Conservation (phyloP, 106 monocot genomes). For the Acanthochlamys bracteata region DNA sequence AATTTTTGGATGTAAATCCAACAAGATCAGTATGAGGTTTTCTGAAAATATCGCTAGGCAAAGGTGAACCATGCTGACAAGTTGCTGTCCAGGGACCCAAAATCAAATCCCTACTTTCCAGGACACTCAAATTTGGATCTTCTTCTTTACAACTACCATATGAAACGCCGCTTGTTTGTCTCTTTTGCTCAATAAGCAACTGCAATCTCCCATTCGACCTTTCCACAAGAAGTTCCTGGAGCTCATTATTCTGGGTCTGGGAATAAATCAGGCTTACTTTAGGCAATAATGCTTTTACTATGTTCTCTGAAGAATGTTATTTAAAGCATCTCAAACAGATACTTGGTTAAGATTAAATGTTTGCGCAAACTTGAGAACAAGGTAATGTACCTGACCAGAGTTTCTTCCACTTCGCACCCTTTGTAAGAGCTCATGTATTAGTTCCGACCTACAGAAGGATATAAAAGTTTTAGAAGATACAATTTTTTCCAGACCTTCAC, state of each 20-base stretch:
- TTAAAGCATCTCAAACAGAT: background rate
- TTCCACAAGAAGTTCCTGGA: background rate
- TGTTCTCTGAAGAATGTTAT: no score
- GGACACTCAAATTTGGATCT: background rate
- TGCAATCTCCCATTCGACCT: conserved; percentile 1
- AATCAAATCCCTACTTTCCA: no score
- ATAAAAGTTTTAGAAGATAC: background rate
- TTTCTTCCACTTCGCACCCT: conserved; percentile 5
- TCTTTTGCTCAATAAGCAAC: background rate
- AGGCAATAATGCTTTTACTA: background rate
- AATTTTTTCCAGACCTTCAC: background rate
- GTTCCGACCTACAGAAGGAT: conserved; percentile 7
- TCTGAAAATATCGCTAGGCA: background rate
- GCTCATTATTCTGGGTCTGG: conserved; percentile 2
- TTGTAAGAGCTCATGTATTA: conserved; percentile 5
- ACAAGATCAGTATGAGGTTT: background rate
- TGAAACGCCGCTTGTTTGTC: background rate
- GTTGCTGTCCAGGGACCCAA: background rate
- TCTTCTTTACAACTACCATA: background rate
- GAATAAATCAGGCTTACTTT: background rate
- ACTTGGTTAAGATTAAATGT: background rate
- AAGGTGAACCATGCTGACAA: background rate
- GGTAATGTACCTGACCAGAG: conserved; percentile 1
- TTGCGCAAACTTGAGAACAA: no score
- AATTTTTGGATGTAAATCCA: background rate